Conservation (phyloP, 495 filamentous ascomycete species). For the Pyrenopolyporus hunteri region DNA sequence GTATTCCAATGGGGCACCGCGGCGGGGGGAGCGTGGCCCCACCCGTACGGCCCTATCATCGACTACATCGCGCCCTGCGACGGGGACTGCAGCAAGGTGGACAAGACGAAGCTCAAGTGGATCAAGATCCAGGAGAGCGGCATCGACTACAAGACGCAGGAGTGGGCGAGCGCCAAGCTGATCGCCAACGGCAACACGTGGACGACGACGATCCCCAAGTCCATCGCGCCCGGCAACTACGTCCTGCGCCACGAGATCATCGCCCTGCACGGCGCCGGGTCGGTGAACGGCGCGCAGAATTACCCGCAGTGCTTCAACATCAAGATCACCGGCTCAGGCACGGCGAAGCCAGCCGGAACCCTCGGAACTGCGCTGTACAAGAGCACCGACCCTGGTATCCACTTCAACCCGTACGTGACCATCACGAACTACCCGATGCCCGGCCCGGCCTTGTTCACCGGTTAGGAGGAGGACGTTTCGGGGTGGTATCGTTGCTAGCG, state of each 20-base stretch:
- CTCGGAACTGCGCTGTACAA: slow-evolving; percentile 62
- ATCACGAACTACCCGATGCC: slow-evolving; percentile 44
- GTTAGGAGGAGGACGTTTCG: slow-evolving; percentile 12
- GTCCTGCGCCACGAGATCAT: slow-evolving; percentile 74
- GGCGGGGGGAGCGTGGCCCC: slow-evolving; percentile 35
- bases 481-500: not conserved
- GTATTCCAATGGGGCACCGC: slow-evolving; percentile 39
- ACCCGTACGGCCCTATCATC: slow-evolving; percentile 42
- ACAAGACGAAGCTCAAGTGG: slow-evolving; percentile 48
- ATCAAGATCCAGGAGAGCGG: slow-evolving; percentile 50
- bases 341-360: slow-evolving; percentile 58
- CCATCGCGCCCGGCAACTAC: slow-evolving; percentile 66
- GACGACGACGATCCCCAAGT: slow-evolving; percentile 65
- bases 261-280: slow-evolving; percentile 62
- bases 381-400: slow-evolving; percentile 60
- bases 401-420: slow-evolving; percentile 60
- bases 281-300: slow-evolving; percentile 65
- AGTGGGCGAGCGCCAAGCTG: slow-evolving; percentile 43
- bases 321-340: slow-evolving; percentile 65
- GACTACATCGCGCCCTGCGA: slow-evolving; percentile 46
- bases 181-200: slow-evolving; percentile 64
- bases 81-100: slow-evolving; percentile 42
- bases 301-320: slow-evolving; percentile 74
- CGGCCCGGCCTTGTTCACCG: slow-evolving; percentile 40
- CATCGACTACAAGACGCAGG: slow-evolving; percentile 31